phyloP scores from a whole-genome alignment of 257 asterid genomes.

The Solanum corneliomulleri region DNA sequence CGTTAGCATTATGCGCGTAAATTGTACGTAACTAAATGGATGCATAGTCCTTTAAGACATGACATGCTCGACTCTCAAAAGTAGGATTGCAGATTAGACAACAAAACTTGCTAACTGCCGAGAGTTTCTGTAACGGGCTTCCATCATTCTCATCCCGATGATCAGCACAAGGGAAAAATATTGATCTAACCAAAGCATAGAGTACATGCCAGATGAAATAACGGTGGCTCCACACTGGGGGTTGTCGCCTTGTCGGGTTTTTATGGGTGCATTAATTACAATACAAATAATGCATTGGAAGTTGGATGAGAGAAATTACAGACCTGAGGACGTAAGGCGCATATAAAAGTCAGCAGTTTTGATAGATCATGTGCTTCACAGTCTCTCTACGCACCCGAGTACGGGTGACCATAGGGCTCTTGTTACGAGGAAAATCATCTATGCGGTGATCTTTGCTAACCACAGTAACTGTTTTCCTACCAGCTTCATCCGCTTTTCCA shows the following conservation, averaged over 20 bases:
- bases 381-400: constrained; percentile 20
- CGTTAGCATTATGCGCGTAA: neutral
- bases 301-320: neutral
- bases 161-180: neutral
- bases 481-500: neutral
- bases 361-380: constrained; percentile 23
- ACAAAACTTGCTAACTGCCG: neutral
- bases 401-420: constrained; percentile 6
- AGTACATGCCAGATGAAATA: neutral
- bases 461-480: neutral
- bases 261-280: neutral
- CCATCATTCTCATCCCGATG: neutral
- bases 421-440: neutral
- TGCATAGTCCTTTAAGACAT: neutral
- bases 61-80: neutral
- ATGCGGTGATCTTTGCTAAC: neutral
- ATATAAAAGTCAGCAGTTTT: constrained; percentile 8
- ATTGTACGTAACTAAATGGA: neutral
- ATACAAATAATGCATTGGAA: neutral
- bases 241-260: neutral
- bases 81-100: neutral
- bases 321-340: neutral
- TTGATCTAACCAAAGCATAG: neutral
- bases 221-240: neutral
- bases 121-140: neutral